Evolutionary conservation across 805 yeast species (phyloP).

Genomic region (Myxozyma mucilagina): DNA sequence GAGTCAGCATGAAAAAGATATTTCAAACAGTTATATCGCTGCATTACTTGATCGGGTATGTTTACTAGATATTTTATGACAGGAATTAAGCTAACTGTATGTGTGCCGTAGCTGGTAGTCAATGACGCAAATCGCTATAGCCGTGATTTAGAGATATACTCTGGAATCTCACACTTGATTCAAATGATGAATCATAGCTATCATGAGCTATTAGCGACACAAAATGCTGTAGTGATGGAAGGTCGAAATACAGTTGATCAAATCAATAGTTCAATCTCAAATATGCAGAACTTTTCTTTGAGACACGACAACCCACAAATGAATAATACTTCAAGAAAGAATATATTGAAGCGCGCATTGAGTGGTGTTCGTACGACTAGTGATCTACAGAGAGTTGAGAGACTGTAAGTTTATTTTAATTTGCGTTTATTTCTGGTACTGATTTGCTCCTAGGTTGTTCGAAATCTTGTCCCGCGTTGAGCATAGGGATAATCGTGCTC

Average conservation of each 20-base stretch:
- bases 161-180: conserved; percentile 18
- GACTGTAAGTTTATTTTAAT: conserved; percentile 7
- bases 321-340: not conserved
- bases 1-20: not conserved
- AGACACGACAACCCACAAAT: not conserved
- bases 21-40: not conserved
- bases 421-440: not conserved
- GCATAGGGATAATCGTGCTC: conserved; percentile 4
- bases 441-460: not conserved
- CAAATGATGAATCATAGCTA: not conserved
- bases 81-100: not conserved
- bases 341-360: conserved; percentile 13
- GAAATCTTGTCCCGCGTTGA: conserved; percentile 22
- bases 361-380: conserved; percentile 12
- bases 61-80: not conserved
- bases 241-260: not conserved
- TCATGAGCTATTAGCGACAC: not conserved
- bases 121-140: conserved; percentile 7
- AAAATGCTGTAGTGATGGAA: not conserved
- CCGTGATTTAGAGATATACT: conserved; percentile 17
- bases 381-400: conserved; percentile 20
- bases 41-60: not conserved
- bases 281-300: not conserved
- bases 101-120: conserved; percentile 1
- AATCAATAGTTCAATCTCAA: not conserved